Conservation (phyloP, 345 rosid species). For the Brassica incana region DNA sequence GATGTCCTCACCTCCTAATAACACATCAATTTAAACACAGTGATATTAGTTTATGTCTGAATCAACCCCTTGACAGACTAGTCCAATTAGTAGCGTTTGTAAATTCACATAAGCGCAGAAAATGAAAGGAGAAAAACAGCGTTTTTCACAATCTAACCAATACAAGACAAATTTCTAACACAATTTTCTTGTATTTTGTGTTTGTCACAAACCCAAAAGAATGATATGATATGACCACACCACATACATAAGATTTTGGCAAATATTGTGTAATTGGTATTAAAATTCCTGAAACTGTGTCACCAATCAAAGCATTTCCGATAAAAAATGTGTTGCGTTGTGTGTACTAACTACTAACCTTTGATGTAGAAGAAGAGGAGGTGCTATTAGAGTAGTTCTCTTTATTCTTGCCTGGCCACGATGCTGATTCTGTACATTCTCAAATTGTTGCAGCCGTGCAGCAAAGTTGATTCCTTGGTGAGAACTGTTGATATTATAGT, state of each 20-base stretch:
- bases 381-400: conserved; percentile 49
- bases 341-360: conserved; percentile 58
- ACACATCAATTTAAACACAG: conserved; percentile 6
- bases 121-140: neutral
- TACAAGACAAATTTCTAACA: neutral
- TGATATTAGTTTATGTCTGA: neutral
- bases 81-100: neutral
- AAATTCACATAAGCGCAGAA: neutral
- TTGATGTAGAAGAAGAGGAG: conserved; percentile 47
- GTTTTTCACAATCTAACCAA: neutral
- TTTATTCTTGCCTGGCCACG: conserved; percentile 61
- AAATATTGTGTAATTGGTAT: neutral
- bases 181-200: neutral
- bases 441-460: conserved; percentile 74
- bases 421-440: conserved; percentile 81
- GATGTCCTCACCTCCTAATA: conserved; percentile 57
- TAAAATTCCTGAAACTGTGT: neutral
- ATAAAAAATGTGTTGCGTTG: neutral
- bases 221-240: neutral
- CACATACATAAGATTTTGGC: neutral
- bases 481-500: conserved; percentile 51
- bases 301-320: neutral
- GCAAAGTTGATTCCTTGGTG: conserved; percentile 78
- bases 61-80: neutral
- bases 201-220: neutral